phyloP scores from a whole-genome alignment of 2,329 filamentous ascomycete species.

The Beauveria australis region DNA sequence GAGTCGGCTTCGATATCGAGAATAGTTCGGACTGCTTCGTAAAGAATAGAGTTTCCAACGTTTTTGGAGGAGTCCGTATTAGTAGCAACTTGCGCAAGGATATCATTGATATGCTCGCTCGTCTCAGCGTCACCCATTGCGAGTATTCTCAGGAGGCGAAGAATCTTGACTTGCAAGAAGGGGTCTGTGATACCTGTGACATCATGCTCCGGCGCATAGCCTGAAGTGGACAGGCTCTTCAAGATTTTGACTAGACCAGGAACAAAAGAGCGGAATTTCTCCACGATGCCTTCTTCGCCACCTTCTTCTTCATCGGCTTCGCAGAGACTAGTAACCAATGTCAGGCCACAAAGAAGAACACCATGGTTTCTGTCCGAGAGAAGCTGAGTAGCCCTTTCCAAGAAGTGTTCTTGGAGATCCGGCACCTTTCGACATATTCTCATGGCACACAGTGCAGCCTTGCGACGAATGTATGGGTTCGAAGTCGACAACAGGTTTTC shows the following conservation, averaged over 20 bases:
- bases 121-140: conserved; percentile 78
- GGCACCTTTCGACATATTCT: conserved; percentile 97
- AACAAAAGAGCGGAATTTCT: conserved; percentile 84
- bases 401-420: conserved; percentile 91
- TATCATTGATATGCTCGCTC: conserved; percentile 98
- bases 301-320: conserved; percentile 91
- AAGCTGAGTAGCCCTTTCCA: conserved; percentile 85
- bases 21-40: conserved; percentile 94
- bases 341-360: conserved; percentile 85
- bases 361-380: conserved; percentile 93
- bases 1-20: conserved; percentile 97
- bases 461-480: conserved; percentile 96
- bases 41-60: conserved; percentile 94
- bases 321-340: conserved; percentile 83
- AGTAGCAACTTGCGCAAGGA: conserved; percentile 91
- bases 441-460: conserved; percentile 98
- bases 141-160: conserved; percentile 76
- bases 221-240: conserved; percentile 87
- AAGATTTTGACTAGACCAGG: conserved; percentile 79
- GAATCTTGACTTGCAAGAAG: conserved; percentile 93
- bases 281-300: conserved; percentile 80
- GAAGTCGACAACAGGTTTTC: conserved; percentile 84
- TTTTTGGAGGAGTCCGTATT: conserved; percentile 99
- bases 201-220: conserved; percentile 95
- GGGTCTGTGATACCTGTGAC: conserved; percentile 97